Percentiles rank a stretch among this genome's conserved stretches.
phyloP scores from a whole-genome alignment of 2,329 filamentous ascomycete species.

The Byssochlamys sp. region DNA sequence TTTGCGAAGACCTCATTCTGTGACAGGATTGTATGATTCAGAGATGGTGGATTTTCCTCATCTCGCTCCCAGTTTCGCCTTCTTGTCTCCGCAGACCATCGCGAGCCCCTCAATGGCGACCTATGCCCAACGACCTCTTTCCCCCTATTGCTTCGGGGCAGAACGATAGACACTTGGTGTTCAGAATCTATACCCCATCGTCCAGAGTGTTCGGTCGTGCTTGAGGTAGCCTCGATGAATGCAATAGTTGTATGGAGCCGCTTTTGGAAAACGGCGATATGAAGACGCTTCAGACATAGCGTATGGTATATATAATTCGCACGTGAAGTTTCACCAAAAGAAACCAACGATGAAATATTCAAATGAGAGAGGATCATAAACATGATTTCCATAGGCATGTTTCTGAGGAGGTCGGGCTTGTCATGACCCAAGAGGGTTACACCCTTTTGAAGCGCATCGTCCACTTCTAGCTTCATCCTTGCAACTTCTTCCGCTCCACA shows the following conservation, averaged over 20 bases:
- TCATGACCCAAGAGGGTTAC: background rate
- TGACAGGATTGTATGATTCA: conserved; percentile 13
- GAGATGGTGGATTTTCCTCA: conserved; percentile 2
- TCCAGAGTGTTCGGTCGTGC: background rate
- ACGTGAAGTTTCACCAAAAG: conserved; percentile 23
- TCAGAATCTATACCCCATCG: conserved; percentile 3
- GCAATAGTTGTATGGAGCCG: conserved; percentile 23
- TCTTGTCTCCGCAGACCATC: background rate
- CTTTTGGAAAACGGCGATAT: conserved; percentile 25
- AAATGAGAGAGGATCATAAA: conserved; percentile 23
- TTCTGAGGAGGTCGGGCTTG: conserved; percentile 12
- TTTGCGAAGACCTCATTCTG: conserved; percentile 18
- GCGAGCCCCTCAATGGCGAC: conserved; percentile 2
- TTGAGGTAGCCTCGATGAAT: conserved; percentile 16
- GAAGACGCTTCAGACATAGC: conserved; percentile 19
- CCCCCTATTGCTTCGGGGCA: conserved; percentile 5
- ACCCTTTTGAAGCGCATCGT: background rate
- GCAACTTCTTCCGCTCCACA: background rate
- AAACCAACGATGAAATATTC: conserved; percentile 18
- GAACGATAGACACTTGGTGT: conserved; percentile 8
- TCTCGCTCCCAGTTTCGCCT: background rate
- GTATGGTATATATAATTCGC: conserved; percentile 18
- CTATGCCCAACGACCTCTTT: conserved; percentile 1
- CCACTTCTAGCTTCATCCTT: background rate
- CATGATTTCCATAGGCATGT: conserved; percentile 23